Evolutionary conservation across 768 basidiomycete genomes (phyloP).

Genomic region (Lactifluus subvellereus): DNA sequence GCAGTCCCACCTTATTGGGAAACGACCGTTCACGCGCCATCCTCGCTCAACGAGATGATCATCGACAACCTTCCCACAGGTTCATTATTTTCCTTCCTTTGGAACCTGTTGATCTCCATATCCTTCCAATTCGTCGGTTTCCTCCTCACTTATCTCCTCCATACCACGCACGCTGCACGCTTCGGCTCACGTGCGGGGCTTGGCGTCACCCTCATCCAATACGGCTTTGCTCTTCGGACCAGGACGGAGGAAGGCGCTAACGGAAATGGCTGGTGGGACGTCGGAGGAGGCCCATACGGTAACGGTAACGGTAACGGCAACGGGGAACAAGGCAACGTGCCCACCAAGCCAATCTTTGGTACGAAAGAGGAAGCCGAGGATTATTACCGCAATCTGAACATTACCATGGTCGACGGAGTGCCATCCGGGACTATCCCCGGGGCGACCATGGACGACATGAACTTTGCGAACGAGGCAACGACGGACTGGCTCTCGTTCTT

Average conservation of each 20-base stretch:
- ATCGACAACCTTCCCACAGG: constrained; percentile 85
- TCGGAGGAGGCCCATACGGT: background rate
- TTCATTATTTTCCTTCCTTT: constrained; percentile 79
- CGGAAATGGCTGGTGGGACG: constrained; percentile 23
- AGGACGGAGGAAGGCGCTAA: constrained; percentile 38
- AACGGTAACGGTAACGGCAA: background rate
- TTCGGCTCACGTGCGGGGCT: constrained; percentile 91
- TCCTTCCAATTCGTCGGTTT: constrained; percentile 98
- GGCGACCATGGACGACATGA: constrained; percentile 17
- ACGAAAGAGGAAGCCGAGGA: constrained; percentile 24
- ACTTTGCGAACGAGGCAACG: constrained; percentile 46
- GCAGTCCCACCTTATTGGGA: constrained; percentile 99
- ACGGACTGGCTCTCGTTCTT: constrained; percentile 95
- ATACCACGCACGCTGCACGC: constrained; percentile 89
- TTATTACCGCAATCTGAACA: constrained; percentile 24
- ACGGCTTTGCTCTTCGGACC: constrained; percentile 74
- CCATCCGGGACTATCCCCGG: constrained; percentile 17
- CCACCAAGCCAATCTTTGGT: constrained; percentile 5
- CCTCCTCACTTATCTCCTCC: constrained; percentile 87
- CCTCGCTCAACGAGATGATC: constrained; percentile 69
- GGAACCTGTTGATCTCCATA: constrained; percentile 88
- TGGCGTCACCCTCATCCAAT: constrained; percentile 95
- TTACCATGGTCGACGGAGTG: constrained; percentile 23
- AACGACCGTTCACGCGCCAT: constrained; percentile 91
- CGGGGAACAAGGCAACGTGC: background rate